Base-by-base conservation (phyloP, 1,139 yeast genomes). In the Candida sojae region DNA sequence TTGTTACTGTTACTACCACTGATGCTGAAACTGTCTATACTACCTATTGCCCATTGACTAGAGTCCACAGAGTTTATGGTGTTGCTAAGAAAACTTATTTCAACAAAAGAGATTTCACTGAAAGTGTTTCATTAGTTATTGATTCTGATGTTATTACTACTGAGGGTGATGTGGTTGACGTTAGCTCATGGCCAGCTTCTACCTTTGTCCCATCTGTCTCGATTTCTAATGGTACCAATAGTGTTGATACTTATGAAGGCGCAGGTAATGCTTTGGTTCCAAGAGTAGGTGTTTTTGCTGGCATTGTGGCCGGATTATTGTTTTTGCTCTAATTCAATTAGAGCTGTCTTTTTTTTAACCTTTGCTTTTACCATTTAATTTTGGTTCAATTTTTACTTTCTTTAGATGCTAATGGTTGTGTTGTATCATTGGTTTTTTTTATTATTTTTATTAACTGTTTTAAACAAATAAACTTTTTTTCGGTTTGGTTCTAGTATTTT, bases 1-100 rank as follows among this genome's bases (percentile, higher is more conserved):
- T 49, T 6, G 49, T 53, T 7, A 53, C 57, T 12, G 39, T 47
- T 4, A 50, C 52, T 5, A 39, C 43, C 6, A 49, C 47, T 10
- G 55, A 55, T 28, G 44, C 47, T 11, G 49, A 49, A 34, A 60
- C 68, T 13, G 48, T 59, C 13, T 63, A 61, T 56, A 64, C 68
- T 38, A 66, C 73, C 21, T 66, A 57, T 55, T 66, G 47, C 39
- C 47, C 47, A 29, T 23, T 35, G 29, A 40, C 47, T 21, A 35
- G 12, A 8, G 30, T 21, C 6, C 11, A 41, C 17, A 11, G 33
- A 9, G 44, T 41, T 8, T 41, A 33, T 23, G 21, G 38, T 33
- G 36, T 41, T 28, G 39, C 39, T 26, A 41, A 33, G 21, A 26
- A 21, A 8, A 32, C 38, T 6, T 6, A 26, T 6, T 28, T 11